Percentiles rank a stretch among this genome's conserved stretches.
These are phyloP conservation scores for Colletotrichum liaoningense DNA, from an alignment of 2,329 filamentous ascomycete genomes.

Conservation along the genomic window DNA sequence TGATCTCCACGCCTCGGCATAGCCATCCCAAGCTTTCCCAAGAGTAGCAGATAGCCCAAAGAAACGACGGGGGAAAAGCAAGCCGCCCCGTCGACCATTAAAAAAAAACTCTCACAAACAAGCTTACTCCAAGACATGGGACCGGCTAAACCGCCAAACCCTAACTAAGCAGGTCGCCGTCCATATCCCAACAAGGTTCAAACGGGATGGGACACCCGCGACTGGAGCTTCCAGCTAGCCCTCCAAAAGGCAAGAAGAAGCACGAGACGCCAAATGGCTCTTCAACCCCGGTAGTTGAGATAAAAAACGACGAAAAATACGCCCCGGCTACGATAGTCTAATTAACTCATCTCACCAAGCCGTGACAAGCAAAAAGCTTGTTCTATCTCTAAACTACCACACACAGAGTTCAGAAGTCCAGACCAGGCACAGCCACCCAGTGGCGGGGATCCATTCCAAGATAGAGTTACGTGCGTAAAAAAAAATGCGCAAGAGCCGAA, in stretches of 20 bases:
- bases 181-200: not conserved
- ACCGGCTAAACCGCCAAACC: not conserved
- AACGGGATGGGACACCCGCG: not conserved
- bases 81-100: not conserved
- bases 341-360: not conserved
- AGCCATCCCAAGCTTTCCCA: not conserved
- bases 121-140: not conserved
- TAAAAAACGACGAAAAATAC: not conserved
- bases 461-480: not conserved
- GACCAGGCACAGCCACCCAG: not conserved
- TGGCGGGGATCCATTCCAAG: not conserved
- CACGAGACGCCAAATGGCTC: not conserved
- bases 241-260: not conserved
- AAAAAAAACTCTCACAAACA: not conserved
- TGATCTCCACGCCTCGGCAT: not conserved
- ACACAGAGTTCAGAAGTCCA: not conserved
- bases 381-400: not conserved
- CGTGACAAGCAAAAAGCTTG: not conserved
- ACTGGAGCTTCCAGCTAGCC: not conserved
- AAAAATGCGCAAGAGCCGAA: no score
- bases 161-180: not conserved
- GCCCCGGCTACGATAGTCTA: not conserved
- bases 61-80: not conserved
- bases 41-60: not conserved
- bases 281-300: not conserved